A percentile compares a stretch with the other conserved stretches of the same genome.
Evolutionary conservation across 371 early-diverging fungal species (phyloP).

Genomic region (Saksenaea vasiformis): DNA sequence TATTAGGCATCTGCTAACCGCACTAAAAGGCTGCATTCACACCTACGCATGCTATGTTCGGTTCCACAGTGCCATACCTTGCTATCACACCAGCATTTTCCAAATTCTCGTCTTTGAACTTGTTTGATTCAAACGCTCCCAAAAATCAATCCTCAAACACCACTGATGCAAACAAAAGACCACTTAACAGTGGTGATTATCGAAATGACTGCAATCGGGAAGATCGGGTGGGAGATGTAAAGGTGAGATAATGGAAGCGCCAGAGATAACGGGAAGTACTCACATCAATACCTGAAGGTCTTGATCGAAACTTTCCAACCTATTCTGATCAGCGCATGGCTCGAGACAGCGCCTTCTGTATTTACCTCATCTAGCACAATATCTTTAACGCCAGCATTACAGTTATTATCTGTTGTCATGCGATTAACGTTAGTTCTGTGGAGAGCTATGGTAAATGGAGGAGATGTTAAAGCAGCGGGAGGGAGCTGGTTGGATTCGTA

Average conservation of each 20-base stretch:
- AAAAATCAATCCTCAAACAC: background rate
- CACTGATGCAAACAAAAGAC: slow-evolving; percentile 13
- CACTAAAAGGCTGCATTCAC: slow-evolving; percentile 10
- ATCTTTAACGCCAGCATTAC: slow-evolving; percentile 46
- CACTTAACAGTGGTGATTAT: slow-evolving; percentile 1
- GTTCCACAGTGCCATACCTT: slow-evolving; percentile 21
- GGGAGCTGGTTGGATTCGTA: slow-evolving; percentile 46
- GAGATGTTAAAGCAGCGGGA: slow-evolving; percentile 17
- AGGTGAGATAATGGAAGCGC: slow-evolving; percentile 12
- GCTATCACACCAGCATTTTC: slow-evolving; percentile 15
- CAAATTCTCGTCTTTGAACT: slow-evolving; percentile 28
- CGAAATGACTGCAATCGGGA: slow-evolving; percentile 22
- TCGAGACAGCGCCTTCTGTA: slow-evolving; percentile 71
- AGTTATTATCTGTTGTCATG: slow-evolving; percentile 52
- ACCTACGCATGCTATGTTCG: slow-evolving; percentile 20
- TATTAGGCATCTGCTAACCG: background rate
- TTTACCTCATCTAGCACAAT: slow-evolving; percentile 50
- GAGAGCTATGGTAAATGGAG: slow-evolving; percentile 56
- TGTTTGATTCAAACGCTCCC: slow-evolving; percentile 40
- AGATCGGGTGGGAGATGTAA: slow-evolving; percentile 23
- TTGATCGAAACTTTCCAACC: slow-evolving; percentile 63
- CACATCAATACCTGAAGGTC: slow-evolving; percentile 12
- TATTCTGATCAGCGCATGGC: slow-evolving; percentile 69
- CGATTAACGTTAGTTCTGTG: slow-evolving; percentile 65
- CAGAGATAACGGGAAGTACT: background rate